These are phyloP conservation scores for Wallacemonas sp. DNA, from an alignment of 208 protist genomes.

Conservation along the genomic window DNA sequence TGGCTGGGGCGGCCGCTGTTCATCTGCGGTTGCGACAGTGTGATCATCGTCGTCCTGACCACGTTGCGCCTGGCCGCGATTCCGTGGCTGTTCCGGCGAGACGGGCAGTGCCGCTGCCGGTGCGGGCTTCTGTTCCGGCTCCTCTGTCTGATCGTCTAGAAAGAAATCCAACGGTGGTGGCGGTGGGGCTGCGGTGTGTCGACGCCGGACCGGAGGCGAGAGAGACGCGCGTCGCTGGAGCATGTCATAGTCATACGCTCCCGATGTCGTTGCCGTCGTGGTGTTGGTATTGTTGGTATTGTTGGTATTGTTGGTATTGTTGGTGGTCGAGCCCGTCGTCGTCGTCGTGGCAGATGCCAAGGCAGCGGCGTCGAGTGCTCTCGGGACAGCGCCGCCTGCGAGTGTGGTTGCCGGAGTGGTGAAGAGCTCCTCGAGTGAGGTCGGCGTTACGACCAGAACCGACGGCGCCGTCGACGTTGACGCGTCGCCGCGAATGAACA, in stretches of 20 bases:
- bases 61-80: no score
- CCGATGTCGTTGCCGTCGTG: not conserved
- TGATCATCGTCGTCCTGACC: no score
- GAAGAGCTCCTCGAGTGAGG: not conserved
- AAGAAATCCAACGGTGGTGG: not conserved
- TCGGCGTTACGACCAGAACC: not conserved
- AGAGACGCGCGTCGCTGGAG: not conserved
- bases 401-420: not conserved
- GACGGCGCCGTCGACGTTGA: not conserved
- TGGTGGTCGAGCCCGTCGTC: no score
- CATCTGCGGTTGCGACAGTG: no score
- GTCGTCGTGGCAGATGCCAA: no score
- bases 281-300: not conserved
- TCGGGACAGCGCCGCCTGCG: no score
- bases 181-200: constrained; percentile 1
- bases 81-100: no score
- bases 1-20: not conserved
- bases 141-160: not conserved
- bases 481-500: not conserved
- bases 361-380: no score
- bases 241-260: not conserved
- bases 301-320: not conserved
- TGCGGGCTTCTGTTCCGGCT: not conserved
- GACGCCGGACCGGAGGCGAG: not conserved
- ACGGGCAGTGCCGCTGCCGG: not conserved